Conservation (phyloP, 352 stramenopile genomes). For the Vaucheria bursata region DNA sequence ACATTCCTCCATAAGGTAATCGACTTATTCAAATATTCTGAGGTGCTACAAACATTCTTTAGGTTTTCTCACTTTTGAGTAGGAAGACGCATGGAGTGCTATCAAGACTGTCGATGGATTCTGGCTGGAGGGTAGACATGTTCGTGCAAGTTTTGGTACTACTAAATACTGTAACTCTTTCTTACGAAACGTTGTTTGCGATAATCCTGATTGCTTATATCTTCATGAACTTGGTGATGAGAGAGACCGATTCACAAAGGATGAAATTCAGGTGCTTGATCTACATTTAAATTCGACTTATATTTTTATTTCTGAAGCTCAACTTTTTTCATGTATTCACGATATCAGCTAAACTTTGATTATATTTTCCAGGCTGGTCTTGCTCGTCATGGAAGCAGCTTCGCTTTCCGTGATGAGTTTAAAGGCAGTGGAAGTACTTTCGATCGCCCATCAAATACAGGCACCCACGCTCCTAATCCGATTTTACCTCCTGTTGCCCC, state of each 20-base stretch:
- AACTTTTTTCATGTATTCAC: neutral
- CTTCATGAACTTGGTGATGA: conserved; percentile 80
- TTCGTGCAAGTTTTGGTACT: conserved; percentile 80
- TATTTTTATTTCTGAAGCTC: conserved; percentile 3
- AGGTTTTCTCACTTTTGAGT: too few species aligned
- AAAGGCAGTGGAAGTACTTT: neutral
- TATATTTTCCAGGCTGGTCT: conserved; percentile 27
- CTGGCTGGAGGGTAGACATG: conserved; percentile 65
- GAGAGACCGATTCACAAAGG: conserved; percentile 85
- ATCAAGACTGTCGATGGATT: conserved; percentile 82
- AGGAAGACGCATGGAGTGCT: conserved; percentile 75
- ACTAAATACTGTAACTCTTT: conserved; percentile 94
- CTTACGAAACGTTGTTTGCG: conserved; percentile 73
- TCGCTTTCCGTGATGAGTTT: conserved; percentile 40
- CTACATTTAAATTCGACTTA: too few species aligned
- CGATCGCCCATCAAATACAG: neutral
- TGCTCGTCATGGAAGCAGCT: conserved; percentile 33
- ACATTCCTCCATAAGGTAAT: conserved; percentile 63
- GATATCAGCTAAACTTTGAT: neutral
- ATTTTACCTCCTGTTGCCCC: conserved; percentile 18
- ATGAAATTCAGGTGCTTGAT: conserved; percentile 78
- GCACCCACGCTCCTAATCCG: conserved; percentile 5
- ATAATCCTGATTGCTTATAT: conserved; percentile 86
- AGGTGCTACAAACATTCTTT: too few species aligned
- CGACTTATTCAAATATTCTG: too few species aligned